Evolutionary conservation across 1,284 basidiomycete genomes (phyloP).

Genomic region (Malassezia arunalokei): DNA sequence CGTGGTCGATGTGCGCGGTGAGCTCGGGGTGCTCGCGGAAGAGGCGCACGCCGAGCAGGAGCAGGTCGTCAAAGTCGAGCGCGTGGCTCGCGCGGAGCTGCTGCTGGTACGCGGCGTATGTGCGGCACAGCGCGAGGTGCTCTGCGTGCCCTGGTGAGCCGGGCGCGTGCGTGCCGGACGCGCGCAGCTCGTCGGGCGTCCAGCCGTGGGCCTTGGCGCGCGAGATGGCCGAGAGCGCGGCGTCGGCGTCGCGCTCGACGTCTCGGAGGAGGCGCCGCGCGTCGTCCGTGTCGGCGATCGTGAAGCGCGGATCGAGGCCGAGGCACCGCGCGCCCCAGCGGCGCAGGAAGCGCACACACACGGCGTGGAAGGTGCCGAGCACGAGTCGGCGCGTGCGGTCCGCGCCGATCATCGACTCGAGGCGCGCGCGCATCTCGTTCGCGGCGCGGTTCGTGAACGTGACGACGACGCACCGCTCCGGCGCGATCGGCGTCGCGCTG

Average conservation of each 20-base stretch:
- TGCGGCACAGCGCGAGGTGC: conserved; percentile 34
- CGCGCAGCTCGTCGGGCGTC: conserved; percentile 48
- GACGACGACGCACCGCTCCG: conserved; percentile 40
- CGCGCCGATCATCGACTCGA: conserved; percentile 61
- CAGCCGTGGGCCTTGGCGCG: conserved; percentile 66
- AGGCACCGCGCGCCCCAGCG: conserved; percentile 56
- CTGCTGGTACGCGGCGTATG: conserved; percentile 62
- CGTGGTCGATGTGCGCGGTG: conserved; percentile 58
- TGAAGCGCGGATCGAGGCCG: conserved; percentile 62
- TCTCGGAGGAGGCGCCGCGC: conserved; percentile 59
- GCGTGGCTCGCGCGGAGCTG: conserved; percentile 57
- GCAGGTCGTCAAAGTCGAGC: conserved; percentile 79
- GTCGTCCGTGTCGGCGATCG: conserved; percentile 70
- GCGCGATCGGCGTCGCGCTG: conserved; percentile 17
- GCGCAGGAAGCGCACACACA: conserved; percentile 62
- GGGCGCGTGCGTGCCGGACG: neutral
- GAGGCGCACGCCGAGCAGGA: conserved; percentile 58
- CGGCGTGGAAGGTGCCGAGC: conserved; percentile 65
- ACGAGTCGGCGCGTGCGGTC: conserved; percentile 55
- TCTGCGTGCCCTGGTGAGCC: neutral
- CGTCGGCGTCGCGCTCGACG: conserved; percentile 54
- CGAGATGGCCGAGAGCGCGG: conserved; percentile 59
- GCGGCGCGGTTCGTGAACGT: conserved; percentile 66
- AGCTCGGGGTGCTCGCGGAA: conserved; percentile 55
- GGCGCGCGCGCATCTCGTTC: conserved; percentile 68